Percentiles rank a stretch among this genome's conserved stretches.
Conservation (phyloP, 768 basidiomycete genomes). For the Vishniacozyma victoriae region DNA sequence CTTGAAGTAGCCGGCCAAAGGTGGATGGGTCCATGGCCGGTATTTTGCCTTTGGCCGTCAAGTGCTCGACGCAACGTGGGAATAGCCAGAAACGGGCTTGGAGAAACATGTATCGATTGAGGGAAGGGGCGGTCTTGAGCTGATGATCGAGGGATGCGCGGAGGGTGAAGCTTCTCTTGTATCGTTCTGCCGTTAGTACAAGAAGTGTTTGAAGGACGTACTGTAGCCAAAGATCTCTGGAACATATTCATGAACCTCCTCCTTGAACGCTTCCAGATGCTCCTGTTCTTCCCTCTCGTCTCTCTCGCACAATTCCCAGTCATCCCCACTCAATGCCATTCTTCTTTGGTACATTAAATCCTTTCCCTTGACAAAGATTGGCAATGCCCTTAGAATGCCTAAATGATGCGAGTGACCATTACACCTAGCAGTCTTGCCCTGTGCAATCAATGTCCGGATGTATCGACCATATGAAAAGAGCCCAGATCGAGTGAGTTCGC, state of each 20-base stretch:
- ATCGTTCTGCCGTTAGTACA: conserved; percentile 13
- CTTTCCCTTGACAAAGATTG: conserved; percentile 34
- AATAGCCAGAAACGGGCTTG: conserved; percentile 33
- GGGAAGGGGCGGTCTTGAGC: conserved; percentile 12
- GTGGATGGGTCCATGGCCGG: conserved; percentile 33
- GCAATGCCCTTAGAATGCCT: conserved; percentile 25
- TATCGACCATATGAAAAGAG: conserved; percentile 40
- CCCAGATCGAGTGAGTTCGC: conserved; percentile 37
- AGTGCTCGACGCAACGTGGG: conserved; percentile 10
- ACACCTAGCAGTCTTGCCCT: conserved; percentile 27
- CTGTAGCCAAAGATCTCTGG: conserved; percentile 36
- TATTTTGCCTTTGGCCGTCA: not conserved
- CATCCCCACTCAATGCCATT: conserved; percentile 33
- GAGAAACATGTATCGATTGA: conserved; percentile 27
- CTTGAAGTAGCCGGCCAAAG: conserved; percentile 25
- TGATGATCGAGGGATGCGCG: conserved; percentile 21
- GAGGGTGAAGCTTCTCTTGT: conserved; percentile 15
- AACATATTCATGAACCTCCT: conserved; percentile 34
- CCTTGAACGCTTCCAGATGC: conserved; percentile 17
- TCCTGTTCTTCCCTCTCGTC: conserved; percentile 23
- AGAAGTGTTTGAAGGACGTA: conserved; percentile 1
- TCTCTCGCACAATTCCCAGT: conserved; percentile 5
- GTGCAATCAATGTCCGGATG: conserved; percentile 35
- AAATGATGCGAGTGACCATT: conserved; percentile 26
- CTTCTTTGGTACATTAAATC: conserved; percentile 32